These are phyloP conservation scores for Talaromyces atroroseus DNA, from an alignment of 2,329 filamentous ascomycete genomes.

Conservation along the genomic window DNA sequence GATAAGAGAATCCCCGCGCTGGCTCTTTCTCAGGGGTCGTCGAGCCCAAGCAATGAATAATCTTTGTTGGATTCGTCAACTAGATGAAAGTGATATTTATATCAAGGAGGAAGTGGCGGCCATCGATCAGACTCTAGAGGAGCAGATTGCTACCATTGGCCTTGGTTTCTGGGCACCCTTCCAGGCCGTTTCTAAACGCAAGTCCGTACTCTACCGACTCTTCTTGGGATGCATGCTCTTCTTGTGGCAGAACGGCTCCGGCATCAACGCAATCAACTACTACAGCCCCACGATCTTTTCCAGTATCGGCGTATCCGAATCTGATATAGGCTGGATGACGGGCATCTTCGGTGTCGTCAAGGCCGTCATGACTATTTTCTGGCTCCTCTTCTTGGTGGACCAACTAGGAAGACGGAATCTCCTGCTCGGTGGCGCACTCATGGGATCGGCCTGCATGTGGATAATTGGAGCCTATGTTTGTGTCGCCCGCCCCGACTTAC, in stretches of 20 bases:
- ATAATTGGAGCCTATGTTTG: slow-evolving; percentile 36
- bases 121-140: slow-evolving; percentile 44
- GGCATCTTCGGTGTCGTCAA: slow-evolving; percentile 75
- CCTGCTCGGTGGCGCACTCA: slow-evolving; percentile 59
- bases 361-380: slow-evolving; percentile 62
- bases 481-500: slow-evolving; percentile 26
- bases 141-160: slow-evolving; percentile 39
- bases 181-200: slow-evolving; percentile 18
- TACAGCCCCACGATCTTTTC: slow-evolving; percentile 59
- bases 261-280: slow-evolving; percentile 6
- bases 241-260: slow-evolving; percentile 17
- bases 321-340: slow-evolving; percentile 59
- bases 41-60: slow-evolving; percentile 44
- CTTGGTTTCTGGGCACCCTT: slow-evolving; percentile 44
- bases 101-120: slow-evolving; percentile 46
- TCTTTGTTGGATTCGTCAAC: slow-evolving; percentile 47
- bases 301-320: slow-evolving; percentile 57
- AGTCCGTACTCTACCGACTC: background rate
- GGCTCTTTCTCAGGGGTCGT: slow-evolving; percentile 43
- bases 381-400: slow-evolving; percentile 65
- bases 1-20: slow-evolving; percentile 46
- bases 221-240: slow-evolving; percentile 56
- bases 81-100: slow-evolving; percentile 47
- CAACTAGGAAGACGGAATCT: slow-evolving; percentile 57
- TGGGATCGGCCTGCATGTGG: slow-evolving; percentile 47